phyloP scores from a whole-genome alignment of 345 rosid genomes.

The Lepidium didymum region DNA sequence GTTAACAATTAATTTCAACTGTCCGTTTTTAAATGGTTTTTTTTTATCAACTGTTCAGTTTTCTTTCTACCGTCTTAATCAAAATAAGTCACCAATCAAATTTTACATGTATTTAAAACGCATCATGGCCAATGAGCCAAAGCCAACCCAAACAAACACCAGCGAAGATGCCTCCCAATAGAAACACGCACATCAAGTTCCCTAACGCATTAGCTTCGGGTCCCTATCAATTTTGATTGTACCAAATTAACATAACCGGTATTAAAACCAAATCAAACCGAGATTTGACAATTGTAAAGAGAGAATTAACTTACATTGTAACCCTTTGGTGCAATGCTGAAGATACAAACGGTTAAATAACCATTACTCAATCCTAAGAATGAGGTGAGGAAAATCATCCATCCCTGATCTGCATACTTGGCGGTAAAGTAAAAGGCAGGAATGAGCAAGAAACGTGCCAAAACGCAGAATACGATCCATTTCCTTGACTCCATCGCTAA shows the following conservation, averaged over 20 bases:
- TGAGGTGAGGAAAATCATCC: slow-evolving; percentile 73
- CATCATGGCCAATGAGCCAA: slow-evolving; percentile 34
- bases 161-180: slow-evolving; percentile 27
- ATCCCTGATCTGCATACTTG: slow-evolving; percentile 74
- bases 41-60: too few relatives aligned
- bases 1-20: too few relatives aligned
- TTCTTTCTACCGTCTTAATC: too few relatives aligned
- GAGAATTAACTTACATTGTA: slow-evolving; percentile 54
- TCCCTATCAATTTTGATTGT: slow-evolving; percentile 12
- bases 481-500: slow-evolving; percentile 53
- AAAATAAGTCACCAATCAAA: too few relatives aligned
- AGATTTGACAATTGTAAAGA: neutral
- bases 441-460: slow-evolving; percentile 47
- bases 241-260: neutral
- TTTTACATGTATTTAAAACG: slow-evolving; percentile 24
- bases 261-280: neutral
- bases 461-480: slow-evolving; percentile 35
- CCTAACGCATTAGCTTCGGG: slow-evolving; percentile 29
- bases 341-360: slow-evolving; percentile 66
- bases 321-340: slow-evolving; percentile 74
- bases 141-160: slow-evolving; percentile 33
- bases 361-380: slow-evolving; percentile 73
- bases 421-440: slow-evolving; percentile 81
- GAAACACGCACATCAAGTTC: slow-evolving; percentile 23
- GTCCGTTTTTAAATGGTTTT: too few relatives aligned